Conservation (phyloP, 1,284 basidiomycete genomes). For the Puccinia coronata region DNA sequence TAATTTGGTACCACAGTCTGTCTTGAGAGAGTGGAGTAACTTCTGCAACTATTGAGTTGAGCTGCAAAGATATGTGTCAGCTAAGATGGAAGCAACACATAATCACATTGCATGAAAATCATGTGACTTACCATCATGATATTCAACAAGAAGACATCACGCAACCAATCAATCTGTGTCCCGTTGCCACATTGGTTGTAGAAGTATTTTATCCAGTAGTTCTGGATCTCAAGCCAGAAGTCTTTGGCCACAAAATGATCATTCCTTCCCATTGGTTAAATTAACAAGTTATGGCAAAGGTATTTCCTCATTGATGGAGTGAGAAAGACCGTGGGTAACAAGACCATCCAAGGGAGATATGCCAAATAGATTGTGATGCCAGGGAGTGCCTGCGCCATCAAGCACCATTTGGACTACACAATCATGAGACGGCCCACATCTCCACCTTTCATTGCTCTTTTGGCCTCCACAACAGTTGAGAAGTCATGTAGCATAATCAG, state of each 20-base stretch:
- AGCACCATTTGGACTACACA: too few species aligned
- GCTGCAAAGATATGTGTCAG: not conserved
- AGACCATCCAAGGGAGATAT: slow-evolving; percentile 9
- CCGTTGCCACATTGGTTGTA: not conserved
- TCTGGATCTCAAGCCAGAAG: too few species aligned
- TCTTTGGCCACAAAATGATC: slow-evolving; percentile 26
- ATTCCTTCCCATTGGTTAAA: not conserved
- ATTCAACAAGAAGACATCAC: not conserved
- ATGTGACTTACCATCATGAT: not conserved
- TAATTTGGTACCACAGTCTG: too few species aligned
- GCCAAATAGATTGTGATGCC: slow-evolving; percentile 12
- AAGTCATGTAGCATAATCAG: slow-evolving; percentile 6
- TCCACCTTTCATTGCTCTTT: not conserved
- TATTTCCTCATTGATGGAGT: too few species aligned
- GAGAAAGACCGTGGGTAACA: not conserved
- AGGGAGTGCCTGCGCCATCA: too few species aligned
- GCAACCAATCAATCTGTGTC: not conserved
- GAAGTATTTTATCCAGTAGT: too few species aligned
- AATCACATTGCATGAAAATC: not conserved
- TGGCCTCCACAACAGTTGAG: slow-evolving; percentile 19
- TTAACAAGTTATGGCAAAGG: not conserved
- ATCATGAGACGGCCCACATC: too few species aligned
- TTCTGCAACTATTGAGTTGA: not conserved
- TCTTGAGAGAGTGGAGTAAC: too few species aligned
- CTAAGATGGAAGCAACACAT: not conserved